These are phyloP conservation scores for Pseudopithomyces maydicus DNA, from an alignment of 2,329 filamentous ascomycete genomes.

Conservation along the genomic window DNA sequence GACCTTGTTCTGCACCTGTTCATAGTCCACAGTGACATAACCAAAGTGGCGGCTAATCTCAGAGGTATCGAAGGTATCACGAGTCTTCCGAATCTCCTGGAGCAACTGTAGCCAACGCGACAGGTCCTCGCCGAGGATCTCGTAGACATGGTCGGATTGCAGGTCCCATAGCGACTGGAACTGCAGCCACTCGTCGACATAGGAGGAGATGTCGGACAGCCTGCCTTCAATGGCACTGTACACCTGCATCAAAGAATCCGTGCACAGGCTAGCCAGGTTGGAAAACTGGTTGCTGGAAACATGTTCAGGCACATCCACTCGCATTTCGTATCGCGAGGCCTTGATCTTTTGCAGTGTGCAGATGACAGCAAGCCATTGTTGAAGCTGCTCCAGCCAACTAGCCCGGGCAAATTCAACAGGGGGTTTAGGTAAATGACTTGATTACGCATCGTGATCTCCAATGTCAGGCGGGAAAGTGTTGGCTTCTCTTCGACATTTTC, in stretches of 20 bases:
- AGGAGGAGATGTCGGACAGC: slow-evolving; percentile 76
- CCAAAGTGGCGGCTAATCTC: slow-evolving; percentile 93
- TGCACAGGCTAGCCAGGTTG: slow-evolving; percentile 82
- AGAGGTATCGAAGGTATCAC: slow-evolving; percentile 95
- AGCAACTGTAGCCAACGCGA: slow-evolving; percentile 92
- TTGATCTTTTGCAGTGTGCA: slow-evolving; percentile 95
- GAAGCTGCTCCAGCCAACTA: slow-evolving; percentile 90
- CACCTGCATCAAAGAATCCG: slow-evolving; percentile 76
- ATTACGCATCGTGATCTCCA: slow-evolving; percentile 97
- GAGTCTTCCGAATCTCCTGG: slow-evolving; percentile 95
- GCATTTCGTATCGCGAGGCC: slow-evolving; percentile 93
- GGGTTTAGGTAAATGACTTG: slow-evolving; percentile 97
- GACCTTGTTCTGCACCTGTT: slow-evolving; percentile 97
- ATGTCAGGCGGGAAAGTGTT: slow-evolving; percentile 73
- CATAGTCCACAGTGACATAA: slow-evolving; percentile 94
- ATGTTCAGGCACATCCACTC: slow-evolving; percentile 65
- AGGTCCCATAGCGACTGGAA: slow-evolving; percentile 99
- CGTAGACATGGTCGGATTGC: slow-evolving; percentile 93
- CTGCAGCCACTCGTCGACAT: slow-evolving; percentile 97
- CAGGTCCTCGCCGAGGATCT: slow-evolving; percentile 86
- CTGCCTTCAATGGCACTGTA: slow-evolving; percentile 85
- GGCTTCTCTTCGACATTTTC: slow-evolving; percentile 55
- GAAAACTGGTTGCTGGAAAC: slow-evolving; percentile 73
- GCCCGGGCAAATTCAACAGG: slow-evolving; percentile 89
- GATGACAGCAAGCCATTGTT: slow-evolving; percentile 89